Conservation (phyloP, 257 asterid genomes). For the Ilex asprella region DNA sequence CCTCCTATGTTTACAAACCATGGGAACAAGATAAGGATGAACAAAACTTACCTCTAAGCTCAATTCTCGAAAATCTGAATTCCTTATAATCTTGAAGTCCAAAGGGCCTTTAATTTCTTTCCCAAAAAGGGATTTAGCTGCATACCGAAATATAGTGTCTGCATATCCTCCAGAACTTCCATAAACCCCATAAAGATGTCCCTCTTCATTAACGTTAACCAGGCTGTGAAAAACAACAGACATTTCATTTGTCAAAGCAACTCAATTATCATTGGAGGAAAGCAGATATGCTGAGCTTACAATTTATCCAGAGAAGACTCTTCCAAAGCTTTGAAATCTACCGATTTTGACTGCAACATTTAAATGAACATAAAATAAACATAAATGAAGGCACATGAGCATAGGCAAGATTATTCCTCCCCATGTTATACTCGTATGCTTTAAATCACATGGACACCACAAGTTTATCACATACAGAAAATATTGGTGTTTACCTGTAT, state of each 20-base stretch:
- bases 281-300: slow-evolving; percentile 34
- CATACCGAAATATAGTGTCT: slow-evolving; percentile 70
- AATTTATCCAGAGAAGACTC: slow-evolving; percentile 80
- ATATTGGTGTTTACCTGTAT: slow-evolving; percentile 48
- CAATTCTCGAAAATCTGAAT: slow-evolving; percentile 83
- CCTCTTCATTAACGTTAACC: slow-evolving; percentile 65
- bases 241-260: neutral
- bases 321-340: slow-evolving; percentile 63
- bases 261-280: neutral
- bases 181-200: slow-evolving; percentile 58
- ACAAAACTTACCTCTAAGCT: slow-evolving; percentile 67
- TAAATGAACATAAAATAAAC: neutral
- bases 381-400: neutral
- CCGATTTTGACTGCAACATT: slow-evolving; percentile 60
- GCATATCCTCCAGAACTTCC: slow-evolving; percentile 99
- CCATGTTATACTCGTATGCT: too few relatives aligned
- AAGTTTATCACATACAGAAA: slow-evolving; percentile 1
- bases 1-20: neutral
- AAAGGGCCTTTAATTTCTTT: slow-evolving; percentile 68
- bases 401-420: too few relatives aligned
- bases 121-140: slow-evolving; percentile 60
- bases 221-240: slow-evolving; percentile 36
- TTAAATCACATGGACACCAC: neutral
- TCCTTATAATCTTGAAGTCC: slow-evolving; percentile 66
- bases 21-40: slow-evolving; percentile 6